Evolutionary conservation across 2,329 filamentous ascomycete species (phyloP).

Genomic region (Camptophora hylomeconis): DNA sequence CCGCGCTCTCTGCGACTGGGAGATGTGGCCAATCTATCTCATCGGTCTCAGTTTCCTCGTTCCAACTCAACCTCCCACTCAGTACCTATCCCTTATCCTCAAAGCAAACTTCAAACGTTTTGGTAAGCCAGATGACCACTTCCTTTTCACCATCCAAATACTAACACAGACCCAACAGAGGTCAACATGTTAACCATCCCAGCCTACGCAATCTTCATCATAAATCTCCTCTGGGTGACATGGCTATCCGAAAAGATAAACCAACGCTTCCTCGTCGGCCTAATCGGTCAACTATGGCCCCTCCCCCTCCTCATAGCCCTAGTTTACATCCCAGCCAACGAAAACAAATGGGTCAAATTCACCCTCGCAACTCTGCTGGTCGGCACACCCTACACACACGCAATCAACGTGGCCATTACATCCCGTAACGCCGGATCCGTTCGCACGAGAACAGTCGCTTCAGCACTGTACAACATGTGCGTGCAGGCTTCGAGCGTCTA

Average conservation of each 20-base stretch:
- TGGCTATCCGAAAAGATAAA: constrained; percentile 37
- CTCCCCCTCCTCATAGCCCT: constrained; percentile 41
- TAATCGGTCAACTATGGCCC: constrained; percentile 40
- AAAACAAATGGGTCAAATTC: constrained; percentile 39
- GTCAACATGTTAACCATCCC: constrained; percentile 51
- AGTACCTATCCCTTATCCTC: constrained; percentile 35
- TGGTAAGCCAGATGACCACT: constrained; percentile 18
- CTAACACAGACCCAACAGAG: too few species aligned
- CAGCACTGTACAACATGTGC: constrained; percentile 28
- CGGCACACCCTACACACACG: constrained; percentile 43
- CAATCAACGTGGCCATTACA: constrained; percentile 33
- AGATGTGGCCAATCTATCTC: constrained; percentile 42
- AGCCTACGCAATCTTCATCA: constrained; percentile 42
- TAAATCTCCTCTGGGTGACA: constrained; percentile 45
- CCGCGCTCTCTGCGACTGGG: constrained; percentile 38
- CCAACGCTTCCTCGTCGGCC: constrained; percentile 37
- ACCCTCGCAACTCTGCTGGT: constrained; percentile 38
- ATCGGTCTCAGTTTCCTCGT: constrained; percentile 29
- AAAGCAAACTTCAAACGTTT: constrained; percentile 20
- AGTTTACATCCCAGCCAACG: constrained; percentile 30
- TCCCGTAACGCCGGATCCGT: constrained; percentile 28
- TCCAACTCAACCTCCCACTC: constrained; percentile 30
- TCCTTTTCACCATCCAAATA: constrained; percentile 31
- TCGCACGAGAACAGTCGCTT: constrained; percentile 24
- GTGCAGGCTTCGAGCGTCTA: constrained; percentile 25